phyloP scores from a whole-genome alignment of 495 filamentous ascomycete genomes.

The Xylaria intraflava region DNA sequence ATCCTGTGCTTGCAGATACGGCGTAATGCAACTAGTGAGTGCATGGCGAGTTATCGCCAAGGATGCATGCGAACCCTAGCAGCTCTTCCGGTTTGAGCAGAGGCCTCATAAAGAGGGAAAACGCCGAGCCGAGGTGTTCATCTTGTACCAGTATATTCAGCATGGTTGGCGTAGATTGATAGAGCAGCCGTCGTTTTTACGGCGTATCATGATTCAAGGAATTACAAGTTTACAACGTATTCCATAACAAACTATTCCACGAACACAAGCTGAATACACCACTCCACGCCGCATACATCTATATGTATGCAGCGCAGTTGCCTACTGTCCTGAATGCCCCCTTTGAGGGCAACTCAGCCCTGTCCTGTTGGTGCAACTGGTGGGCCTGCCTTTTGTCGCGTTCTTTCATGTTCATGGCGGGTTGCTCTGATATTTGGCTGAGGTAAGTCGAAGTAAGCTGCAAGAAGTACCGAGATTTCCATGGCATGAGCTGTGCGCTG shows the following conservation, averaged over 20 bases:
- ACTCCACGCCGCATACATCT: too few species aligned
- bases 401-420: not conserved
- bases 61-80: constrained; percentile 6
- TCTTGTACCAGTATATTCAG: not conserved
- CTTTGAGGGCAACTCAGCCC: not conserved
- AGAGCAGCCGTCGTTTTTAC: not conserved
- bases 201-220: not conserved
- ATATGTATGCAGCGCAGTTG: too few species aligned
- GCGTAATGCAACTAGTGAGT: constrained; percentile 17
- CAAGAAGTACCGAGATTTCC: not conserved
- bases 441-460: not conserved
- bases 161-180: constrained; percentile 4
- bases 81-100: not conserved
- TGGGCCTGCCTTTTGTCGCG: not conserved
- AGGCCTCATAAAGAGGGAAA: not conserved
- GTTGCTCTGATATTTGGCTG: not conserved
- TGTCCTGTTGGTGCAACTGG: not conserved
- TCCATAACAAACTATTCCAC: not conserved
- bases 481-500: not conserved
- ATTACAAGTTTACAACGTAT: not conserved
- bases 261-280: too few species aligned
- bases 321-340: not conserved
- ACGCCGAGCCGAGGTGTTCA: not conserved
- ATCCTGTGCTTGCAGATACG: constrained; percentile 17
- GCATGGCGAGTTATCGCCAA: constrained; percentile 24